These are phyloP conservation scores for Ammopiptanthus mongolicus DNA, from an alignment of 306 rosid species.

Conservation along the genomic window DNA sequence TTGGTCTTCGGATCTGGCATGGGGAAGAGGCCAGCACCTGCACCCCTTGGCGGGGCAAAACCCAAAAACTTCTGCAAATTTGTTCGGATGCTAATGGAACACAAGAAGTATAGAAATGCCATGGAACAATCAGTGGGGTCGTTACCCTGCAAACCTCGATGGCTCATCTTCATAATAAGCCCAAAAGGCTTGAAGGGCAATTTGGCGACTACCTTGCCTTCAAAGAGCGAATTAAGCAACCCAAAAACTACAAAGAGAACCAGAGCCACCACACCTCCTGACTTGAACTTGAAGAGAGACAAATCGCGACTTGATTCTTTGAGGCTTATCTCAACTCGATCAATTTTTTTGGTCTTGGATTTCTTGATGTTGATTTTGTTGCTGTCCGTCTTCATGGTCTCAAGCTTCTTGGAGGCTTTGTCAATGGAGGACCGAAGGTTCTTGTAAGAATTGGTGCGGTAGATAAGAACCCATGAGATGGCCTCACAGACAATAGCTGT, in stretches of 20 bases:
- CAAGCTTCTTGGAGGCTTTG: slow-evolving; percentile 95
- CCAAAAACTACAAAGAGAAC: slow-evolving; percentile 97
- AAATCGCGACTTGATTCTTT: slow-evolving; percentile 93
- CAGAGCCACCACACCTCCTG: slow-evolving; percentile 93
- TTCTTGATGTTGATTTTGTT: slow-evolving; percentile 57
- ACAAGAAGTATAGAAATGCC: slow-evolving; percentile 92
- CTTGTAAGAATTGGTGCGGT: slow-evolving; percentile 94
- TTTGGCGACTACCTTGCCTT: slow-evolving; percentile 87
- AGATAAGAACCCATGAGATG: slow-evolving; percentile 92
- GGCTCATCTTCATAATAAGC: slow-evolving; percentile 92
- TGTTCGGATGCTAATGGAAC: slow-evolving; percentile 89
- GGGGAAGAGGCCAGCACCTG: slow-evolving; percentile 80
- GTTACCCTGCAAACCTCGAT: slow-evolving; percentile 79
- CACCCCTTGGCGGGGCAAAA: slow-evolving; percentile 91
- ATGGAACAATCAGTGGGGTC: slow-evolving; percentile 95
- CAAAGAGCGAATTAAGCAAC: slow-evolving; percentile 80
- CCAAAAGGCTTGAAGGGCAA: slow-evolving; percentile 84
- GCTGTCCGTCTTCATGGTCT: slow-evolving; percentile 88
- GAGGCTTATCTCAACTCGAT: slow-evolving; percentile 93
- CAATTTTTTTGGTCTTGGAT: slow-evolving; percentile 94
- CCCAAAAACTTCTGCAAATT: slow-evolving; percentile 97
- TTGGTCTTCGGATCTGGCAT: slow-evolving; percentile 91
- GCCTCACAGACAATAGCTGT: slow-evolving; percentile 92
- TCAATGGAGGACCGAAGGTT: slow-evolving; percentile 93
- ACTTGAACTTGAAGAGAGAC: slow-evolving; percentile 93